Percentiles rank a stretch among this genome's conserved stretches.
Evolutionary conservation across 768 basidiomycete species (phyloP).

Genomic region (Podaxis sp.): DNA sequence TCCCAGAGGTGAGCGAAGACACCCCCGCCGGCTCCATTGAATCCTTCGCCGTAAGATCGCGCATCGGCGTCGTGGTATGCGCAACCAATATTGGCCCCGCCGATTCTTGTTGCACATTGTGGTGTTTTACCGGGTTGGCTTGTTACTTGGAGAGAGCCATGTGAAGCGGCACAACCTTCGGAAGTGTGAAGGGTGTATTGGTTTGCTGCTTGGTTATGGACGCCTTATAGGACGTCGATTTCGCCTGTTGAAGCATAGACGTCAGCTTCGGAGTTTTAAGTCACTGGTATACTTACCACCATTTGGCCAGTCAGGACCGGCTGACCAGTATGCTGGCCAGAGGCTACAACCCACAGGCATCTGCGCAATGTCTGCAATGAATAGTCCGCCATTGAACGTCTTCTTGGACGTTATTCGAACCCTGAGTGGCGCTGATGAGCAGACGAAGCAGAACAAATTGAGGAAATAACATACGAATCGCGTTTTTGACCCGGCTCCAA

Average conservation of each 20-base stretch:
- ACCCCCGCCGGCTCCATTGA: constrained; percentile 46
- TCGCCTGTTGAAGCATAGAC: constrained; percentile 35
- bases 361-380: constrained; percentile 67
- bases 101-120: constrained; percentile 43
- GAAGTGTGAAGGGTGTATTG: constrained; percentile 67
- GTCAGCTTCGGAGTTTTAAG: not conserved
- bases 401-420: constrained; percentile 69
- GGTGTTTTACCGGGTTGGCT: constrained; percentile 25
- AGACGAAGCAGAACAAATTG: constrained; percentile 8
- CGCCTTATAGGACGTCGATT: constrained; percentile 76
- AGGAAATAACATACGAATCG: constrained; percentile 40
- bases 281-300: constrained; percentile 30
- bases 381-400: constrained; percentile 62
- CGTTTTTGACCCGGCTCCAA: constrained; percentile 53
- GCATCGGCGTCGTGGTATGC: constrained; percentile 40
- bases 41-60: constrained; percentile 40
- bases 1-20: constrained; percentile 61
- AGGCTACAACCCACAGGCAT: constrained; percentile 75
- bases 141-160: constrained; percentile 23
- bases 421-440: constrained; percentile 30
- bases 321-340: constrained; percentile 56
- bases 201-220: constrained; percentile 56
- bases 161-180: constrained; percentile 34
- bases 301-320: constrained; percentile 51
- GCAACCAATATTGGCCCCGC: constrained; percentile 45